Evolutionary conservation across 208 protist genomes (phyloP).

Genomic region (Vickermania spadyakhi): DNA sequence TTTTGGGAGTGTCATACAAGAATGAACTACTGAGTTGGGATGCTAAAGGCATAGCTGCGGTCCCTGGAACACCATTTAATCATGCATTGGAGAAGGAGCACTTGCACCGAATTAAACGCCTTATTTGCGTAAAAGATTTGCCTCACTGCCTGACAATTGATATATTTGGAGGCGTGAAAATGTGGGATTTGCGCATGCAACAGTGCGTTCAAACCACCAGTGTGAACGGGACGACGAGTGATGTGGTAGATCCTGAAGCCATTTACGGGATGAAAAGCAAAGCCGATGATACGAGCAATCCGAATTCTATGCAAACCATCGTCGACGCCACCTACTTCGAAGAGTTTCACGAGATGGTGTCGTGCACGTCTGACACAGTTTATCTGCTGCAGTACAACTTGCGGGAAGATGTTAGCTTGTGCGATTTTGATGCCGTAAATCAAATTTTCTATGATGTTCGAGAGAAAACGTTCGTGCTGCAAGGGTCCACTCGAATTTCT

Average conservation of each 20-base stretch:
- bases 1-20: slow-evolving; percentile 18
- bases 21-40: slow-evolving; percentile 47
- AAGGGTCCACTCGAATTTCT: slow-evolving; percentile 43
- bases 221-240: slow-evolving; percentile 15
- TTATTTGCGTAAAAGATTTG: slow-evolving; percentile 35
- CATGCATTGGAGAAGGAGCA: slow-evolving; percentile 21
- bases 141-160: slow-evolving; percentile 72
- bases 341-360: slow-evolving; percentile 48
- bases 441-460: slow-evolving; percentile 29
- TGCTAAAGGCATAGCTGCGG: slow-evolving; percentile 21
- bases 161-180: slow-evolving; percentile 44
- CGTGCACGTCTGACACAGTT: slow-evolving; percentile 39
- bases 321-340: slow-evolving; percentile 31
- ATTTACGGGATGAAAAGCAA: slow-evolving; percentile 6
- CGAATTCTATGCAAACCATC: slow-evolving; percentile 10
- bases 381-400: slow-evolving; percentile 40
- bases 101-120: slow-evolving; percentile 26
- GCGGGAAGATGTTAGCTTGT: slow-evolving; percentile 17
- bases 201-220: slow-evolving; percentile 66
- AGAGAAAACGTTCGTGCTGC: slow-evolving; percentile 35
- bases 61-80: slow-evolving; percentile 25
- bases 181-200: slow-evolving; percentile 76
- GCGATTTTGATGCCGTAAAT: slow-evolving; percentile 34
- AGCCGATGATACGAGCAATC: slow-evolving; percentile 4
- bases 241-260: slow-evolving; percentile 14